phyloP scores from a whole-genome alignment of 148 eudicot species.

The Cornus kousa region DNA sequence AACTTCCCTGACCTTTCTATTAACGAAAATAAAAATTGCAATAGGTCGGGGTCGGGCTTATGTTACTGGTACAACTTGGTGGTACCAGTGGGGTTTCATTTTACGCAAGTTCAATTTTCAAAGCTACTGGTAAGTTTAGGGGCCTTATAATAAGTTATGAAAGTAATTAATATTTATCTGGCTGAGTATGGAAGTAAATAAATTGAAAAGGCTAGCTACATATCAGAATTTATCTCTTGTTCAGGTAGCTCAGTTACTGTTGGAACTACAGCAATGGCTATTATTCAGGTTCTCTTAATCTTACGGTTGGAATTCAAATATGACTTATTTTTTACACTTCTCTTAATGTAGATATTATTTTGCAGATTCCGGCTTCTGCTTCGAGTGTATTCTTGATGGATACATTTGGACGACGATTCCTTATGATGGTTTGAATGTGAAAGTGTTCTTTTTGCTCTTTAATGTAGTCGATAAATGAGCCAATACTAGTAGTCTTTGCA shows the following conservation, averaged over 20 bases:
- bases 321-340: not conserved
- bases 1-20: not conserved
- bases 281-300: not conserved
- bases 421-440: constrained; percentile 46
- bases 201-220: too few relatives aligned
- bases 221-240: too few relatives aligned
- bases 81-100: not conserved
- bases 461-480: not conserved
- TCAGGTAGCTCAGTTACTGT: too few relatives aligned
- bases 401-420: constrained; percentile 45
- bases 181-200: too few relatives aligned
- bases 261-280: not conserved
- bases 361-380: constrained; percentile 40
- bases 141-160: not conserved
- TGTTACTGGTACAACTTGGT: not conserved
- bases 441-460: not conserved
- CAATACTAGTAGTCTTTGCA: constrained; percentile 5
- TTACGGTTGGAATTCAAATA: too few relatives aligned
- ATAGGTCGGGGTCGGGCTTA: constrained; percentile 1
- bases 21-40: not conserved
- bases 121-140: not conserved
- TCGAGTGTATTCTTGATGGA: constrained; percentile 46
- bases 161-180: too few relatives aligned
- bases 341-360: not conserved
- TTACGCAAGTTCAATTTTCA: constrained; percentile 9